Conservation (phyloP, 2,329 filamentous ascomycete species). For the Zasmidium angulare region DNA sequence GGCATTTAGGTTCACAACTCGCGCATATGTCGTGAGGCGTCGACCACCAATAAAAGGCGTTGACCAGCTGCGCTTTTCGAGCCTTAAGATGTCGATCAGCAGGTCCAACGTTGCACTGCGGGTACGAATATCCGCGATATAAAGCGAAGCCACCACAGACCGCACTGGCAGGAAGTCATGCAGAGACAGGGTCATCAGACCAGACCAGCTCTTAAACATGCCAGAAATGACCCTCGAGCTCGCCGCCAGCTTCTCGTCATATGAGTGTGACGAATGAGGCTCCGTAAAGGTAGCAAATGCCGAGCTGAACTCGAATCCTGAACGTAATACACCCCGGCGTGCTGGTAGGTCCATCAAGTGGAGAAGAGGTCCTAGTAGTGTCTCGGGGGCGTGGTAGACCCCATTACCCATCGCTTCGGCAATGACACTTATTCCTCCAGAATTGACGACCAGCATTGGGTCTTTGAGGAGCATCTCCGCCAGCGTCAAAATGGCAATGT, state of each 20-base stretch:
- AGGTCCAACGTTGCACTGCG: slow-evolving; percentile 84
- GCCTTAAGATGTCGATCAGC: slow-evolving; percentile 78
- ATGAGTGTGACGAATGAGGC: slow-evolving; percentile 57
- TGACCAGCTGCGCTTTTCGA: slow-evolving; percentile 93
- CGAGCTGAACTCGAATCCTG: slow-evolving; percentile 84
- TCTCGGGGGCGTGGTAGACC: slow-evolving; percentile 88
- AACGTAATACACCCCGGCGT: slow-evolving; percentile 76
- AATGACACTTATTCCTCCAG: slow-evolving; percentile 81
- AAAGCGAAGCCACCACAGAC: slow-evolving; percentile 70
- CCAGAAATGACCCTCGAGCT: slow-evolving; percentile 91
- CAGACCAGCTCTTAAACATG: slow-evolving; percentile 90
- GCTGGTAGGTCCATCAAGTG: slow-evolving; percentile 84
- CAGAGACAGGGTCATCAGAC: slow-evolving; percentile 83
- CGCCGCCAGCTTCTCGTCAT: slow-evolving; percentile 71
- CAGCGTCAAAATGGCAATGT: slow-evolving; percentile 89
- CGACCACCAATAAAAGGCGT: slow-evolving; percentile 92
- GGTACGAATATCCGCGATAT: slow-evolving; percentile 57
- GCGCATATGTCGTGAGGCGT: slow-evolving; percentile 91
- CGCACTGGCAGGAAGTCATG: slow-evolving; percentile 81
- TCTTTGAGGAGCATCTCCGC: slow-evolving; percentile 89
- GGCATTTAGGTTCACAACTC: slow-evolving; percentile 79
- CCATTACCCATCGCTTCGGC: slow-evolving; percentile 91
- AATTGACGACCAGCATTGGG: slow-evolving; percentile 74
- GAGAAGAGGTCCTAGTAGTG: slow-evolving; percentile 80
- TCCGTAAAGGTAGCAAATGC: slow-evolving; percentile 90